These are phyloP conservation scores for Ogataea ganodermae DNA, from an alignment of 805 yeast genomes.

Conservation along the genomic window DNA sequence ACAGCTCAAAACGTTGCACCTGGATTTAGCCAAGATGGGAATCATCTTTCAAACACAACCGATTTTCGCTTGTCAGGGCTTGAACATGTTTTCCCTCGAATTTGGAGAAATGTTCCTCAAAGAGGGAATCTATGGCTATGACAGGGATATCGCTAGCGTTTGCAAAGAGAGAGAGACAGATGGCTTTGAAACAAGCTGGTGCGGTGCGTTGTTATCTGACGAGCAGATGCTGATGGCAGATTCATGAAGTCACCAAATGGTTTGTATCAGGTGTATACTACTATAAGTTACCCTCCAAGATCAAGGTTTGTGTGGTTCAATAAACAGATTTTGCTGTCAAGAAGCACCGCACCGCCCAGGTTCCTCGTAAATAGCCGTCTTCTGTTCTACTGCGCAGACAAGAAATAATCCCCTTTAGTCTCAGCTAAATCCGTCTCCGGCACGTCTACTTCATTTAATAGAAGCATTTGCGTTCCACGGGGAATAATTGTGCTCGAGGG, in stretches of 20 bases:
- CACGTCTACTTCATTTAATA: no score
- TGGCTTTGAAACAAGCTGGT: slow-evolving; percentile 27
- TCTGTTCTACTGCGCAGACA: no score
- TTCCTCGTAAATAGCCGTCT: no score
- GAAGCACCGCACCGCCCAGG: no score
- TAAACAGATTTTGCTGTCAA: no score
- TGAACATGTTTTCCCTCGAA: slow-evolving; percentile 52
- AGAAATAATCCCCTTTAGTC: no score
- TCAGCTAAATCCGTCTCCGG: no score
- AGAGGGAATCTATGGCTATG: slow-evolving; percentile 55
- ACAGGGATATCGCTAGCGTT: slow-evolving; percentile 19
- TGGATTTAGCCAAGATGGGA: slow-evolving; percentile 58
- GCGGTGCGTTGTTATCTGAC: slow-evolving; percentile 26
- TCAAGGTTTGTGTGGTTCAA: no score
- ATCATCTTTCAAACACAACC: slow-evolving; percentile 52
- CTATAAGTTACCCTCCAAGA: no score
- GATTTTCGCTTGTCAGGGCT: slow-evolving; percentile 57
- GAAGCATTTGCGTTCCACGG: no score
- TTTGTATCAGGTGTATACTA: no score
- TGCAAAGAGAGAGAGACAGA: slow-evolving; percentile 17
- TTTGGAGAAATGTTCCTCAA: slow-evolving; percentile 49
- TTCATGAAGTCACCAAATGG: slow-evolving; percentile 16
- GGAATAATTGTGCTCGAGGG: no score
- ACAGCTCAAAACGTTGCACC: slow-evolving; percentile 50
- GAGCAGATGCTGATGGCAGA: slow-evolving; percentile 24